phyloP scores from a whole-genome alignment of 768 basidiomycete species.

The Thelephora aurantiotincta region DNA sequence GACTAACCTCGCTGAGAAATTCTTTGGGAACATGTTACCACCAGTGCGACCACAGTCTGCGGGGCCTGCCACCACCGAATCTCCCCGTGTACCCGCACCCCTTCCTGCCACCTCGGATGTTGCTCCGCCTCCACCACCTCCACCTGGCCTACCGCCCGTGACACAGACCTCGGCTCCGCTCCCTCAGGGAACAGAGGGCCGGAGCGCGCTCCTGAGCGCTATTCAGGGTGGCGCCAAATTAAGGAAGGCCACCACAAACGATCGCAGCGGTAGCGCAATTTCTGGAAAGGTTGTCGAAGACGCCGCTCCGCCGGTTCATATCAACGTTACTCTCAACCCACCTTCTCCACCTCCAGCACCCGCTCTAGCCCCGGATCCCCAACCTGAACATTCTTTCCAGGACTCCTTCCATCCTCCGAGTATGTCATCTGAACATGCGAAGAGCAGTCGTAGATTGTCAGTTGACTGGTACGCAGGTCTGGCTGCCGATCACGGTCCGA shows the following conservation, averaged over 20 bases:
- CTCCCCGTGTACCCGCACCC: constrained; percentile 1
- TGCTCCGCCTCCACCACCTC: constrained; percentile 14
- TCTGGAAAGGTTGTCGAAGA: constrained; percentile 76
- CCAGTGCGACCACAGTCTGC: constrained; percentile 41
- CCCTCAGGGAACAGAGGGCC: constrained; percentile 30
- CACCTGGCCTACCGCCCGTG: constrained; percentile 18
- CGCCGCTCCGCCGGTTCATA: constrained; percentile 52
- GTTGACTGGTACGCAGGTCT: constrained; percentile 88
- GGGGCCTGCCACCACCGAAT: constrained; percentile 14
- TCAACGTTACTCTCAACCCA: constrained; percentile 31
- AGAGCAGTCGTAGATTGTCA: constrained; percentile 46
- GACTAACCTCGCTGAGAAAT: constrained; percentile 56
- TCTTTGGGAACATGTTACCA: constrained; percentile 66
- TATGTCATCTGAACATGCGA: constrained; percentile 6
- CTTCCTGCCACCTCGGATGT: constrained; percentile 20
- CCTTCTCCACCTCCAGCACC: constrained; percentile 21
- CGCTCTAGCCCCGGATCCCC: constrained; percentile 17
- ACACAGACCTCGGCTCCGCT: constrained; percentile 17
- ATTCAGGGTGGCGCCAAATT: constrained; percentile 70
- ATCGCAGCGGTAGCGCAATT: constrained; percentile 57
- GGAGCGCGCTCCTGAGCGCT: constrained; percentile 54
- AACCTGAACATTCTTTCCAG: constrained; percentile 2
- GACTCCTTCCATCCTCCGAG: not conserved
- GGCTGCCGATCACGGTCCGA: constrained; percentile 51
- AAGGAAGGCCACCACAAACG: constrained; percentile 66